phyloP scores from a whole-genome alignment of 345 rosid species.

The Nephelium lappaceum region DNA sequence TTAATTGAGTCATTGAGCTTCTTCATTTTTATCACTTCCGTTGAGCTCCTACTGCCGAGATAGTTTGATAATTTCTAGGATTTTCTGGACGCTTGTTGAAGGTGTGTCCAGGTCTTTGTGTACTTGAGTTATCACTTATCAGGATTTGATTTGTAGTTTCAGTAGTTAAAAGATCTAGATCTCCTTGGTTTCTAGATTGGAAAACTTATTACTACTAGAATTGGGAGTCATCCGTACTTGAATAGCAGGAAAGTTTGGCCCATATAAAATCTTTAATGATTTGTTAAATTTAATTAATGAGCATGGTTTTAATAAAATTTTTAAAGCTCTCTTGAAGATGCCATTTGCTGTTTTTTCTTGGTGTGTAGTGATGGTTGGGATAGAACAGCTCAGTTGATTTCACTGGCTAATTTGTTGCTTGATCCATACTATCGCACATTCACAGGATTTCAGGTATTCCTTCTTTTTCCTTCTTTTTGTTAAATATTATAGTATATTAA shows the following conservation, averaged over 20 bases:
- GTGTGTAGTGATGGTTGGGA: constrained; percentile 97
- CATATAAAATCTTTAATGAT: neutral
- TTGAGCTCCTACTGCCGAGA: no score
- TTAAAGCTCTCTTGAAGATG: neutral
- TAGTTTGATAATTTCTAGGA: neutral
- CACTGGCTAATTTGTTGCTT: constrained; percentile 89
- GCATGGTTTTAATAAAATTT: neutral
- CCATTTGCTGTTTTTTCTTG: neutral
- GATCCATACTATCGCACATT: constrained; percentile 97
- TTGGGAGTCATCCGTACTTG: neutral
- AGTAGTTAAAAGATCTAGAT: neutral
- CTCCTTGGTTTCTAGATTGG: neutral
- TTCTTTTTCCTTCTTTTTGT: neutral
- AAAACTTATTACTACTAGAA: neutral
- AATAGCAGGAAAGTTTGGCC: neutral
- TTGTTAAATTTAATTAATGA: neutral
- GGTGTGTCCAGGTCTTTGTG: neutral
- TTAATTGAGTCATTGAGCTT: neutral
- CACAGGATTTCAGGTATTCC: constrained; percentile 89
- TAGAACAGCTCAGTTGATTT: constrained; percentile 93
- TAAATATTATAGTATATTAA: constrained; percentile 2
- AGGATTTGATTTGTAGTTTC: neutral
- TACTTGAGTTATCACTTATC: neutral
- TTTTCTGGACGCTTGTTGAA: neutral
- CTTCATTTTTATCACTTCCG: neutral